Conservation (phyloP, 306 rosid species). For the Alnus rubra region DNA sequence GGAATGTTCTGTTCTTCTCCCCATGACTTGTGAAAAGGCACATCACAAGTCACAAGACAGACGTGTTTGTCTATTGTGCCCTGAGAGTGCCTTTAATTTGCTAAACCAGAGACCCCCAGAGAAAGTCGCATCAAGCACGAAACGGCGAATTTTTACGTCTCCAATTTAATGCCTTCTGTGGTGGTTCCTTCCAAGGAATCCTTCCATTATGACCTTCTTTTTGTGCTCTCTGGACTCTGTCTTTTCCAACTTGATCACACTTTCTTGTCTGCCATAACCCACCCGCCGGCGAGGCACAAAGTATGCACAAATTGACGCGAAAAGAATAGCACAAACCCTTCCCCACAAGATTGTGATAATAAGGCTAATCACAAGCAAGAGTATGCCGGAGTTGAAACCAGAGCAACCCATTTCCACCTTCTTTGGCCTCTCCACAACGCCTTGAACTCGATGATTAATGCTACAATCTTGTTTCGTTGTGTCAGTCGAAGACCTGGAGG, state of each 20-base stretch:
- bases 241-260: slow-evolving; percentile 29
- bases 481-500: background rate
- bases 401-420: slow-evolving; percentile 14
- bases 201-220: slow-evolving; percentile 35
- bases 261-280: slow-evolving; percentile 11
- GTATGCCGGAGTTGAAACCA: slow-evolving; percentile 28
- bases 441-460: background rate
- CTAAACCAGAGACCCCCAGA: slow-evolving; percentile 24
- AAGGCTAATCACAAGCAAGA: slow-evolving; percentile 50
- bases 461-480: slow-evolving; percentile 15
- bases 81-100: slow-evolving; percentile 20
- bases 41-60: slow-evolving; percentile 21
- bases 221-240: slow-evolving; percentile 22
- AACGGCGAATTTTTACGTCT: slow-evolving; percentile 34
- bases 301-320: slow-evolving; percentile 51
- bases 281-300: slow-evolving; percentile 24
- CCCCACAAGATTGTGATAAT: slow-evolving; percentile 53
- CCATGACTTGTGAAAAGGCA: slow-evolving; percentile 4
- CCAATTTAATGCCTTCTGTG: slow-evolving; percentile 38
- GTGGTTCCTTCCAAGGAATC: slow-evolving; percentile 32
- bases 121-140: slow-evolving; percentile 40
- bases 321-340: slow-evolving; percentile 42
- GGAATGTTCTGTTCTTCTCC: slow-evolving; percentile 24
- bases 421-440: slow-evolving; percentile 22
- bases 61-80: slow-evolving; percentile 20